A percentile compares a stretch with the other conserved stretches of the same genome.
These are phyloP conservation scores for Schoenoplectus tabernaemontani DNA, from an alignment of 202 grass and related monocot genomes.

Conservation along the genomic window DNA sequence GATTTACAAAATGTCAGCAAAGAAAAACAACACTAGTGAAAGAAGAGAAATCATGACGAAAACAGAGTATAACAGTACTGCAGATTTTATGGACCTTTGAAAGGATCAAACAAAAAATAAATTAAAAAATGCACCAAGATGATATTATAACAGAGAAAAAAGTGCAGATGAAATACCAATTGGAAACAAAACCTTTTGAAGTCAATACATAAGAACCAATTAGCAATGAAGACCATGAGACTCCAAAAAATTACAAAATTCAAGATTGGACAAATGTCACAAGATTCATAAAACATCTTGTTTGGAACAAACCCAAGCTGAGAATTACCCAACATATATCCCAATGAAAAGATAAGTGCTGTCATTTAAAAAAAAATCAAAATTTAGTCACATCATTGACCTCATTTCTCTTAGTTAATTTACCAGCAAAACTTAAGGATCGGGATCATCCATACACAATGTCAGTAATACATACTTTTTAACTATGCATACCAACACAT, in stretches of 20 bases:
- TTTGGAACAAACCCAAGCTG: constrained; percentile 3
- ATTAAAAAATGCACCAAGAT: neutral
- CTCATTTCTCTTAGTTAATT: neutral
- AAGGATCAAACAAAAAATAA: neutral
- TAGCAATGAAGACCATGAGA: neutral
- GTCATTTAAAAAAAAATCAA: neutral
- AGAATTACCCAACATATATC: neutral
- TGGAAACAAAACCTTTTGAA: neutral
- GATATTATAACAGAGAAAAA: neutral
- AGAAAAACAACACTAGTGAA: neutral
- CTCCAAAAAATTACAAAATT: neutral
- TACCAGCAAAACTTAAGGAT: neutral
- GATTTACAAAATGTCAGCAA: neutral
- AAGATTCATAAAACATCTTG: neutral
- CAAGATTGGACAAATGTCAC: neutral
- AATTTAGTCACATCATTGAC: neutral
- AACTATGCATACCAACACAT: neutral
- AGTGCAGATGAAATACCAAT: neutral
- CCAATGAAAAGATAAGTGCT: neutral
- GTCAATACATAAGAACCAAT: neutral
- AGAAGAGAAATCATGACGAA: neutral
- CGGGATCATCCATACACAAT: neutral
- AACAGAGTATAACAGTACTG: neutral
- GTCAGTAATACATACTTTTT: neutral
- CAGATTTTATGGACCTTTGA: neutral